Evolutionary conservation across 2,329 filamentous ascomycete species (phyloP), one percentile per base, ranked within the genome.

Genomic region (Epichloe brachyelytri): DNA sequence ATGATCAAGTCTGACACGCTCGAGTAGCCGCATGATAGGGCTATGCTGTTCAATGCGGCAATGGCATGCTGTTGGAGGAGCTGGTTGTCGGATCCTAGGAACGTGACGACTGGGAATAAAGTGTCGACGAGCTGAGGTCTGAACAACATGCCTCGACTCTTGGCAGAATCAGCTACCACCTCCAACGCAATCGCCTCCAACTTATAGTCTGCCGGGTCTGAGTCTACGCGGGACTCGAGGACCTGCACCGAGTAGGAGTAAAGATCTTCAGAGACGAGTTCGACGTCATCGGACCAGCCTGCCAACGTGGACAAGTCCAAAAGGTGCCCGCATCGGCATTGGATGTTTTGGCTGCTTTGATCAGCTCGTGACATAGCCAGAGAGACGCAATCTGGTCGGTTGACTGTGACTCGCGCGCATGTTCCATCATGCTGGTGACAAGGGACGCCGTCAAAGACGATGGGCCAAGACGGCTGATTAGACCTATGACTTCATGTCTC

Each of bases 91-190:
- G 88, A 90, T 4, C 88, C 89, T 15, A 98, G 72, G 48, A 90
- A 79, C n/a, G 93, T 87, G 0, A 94, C 78, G n/a, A 95, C 76
- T 0, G 93, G 90, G 64, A 95, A 98, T 12, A 98, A 71, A 0
- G 89, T 82, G 59, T 98, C 93, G 48, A 96, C 88, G 10, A 98
- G 76, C 62, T 97, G 91, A 3, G 82, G 78, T 3, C 86, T 81
- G 64, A 96, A 98, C 0, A 79, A 77, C 48, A 75, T 63, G 19
- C 80, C 77, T 38, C 85, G 72, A 17, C 79, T 79, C 26, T 77
- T 73, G 3, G 91, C 87, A 54, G 88, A 83, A 51, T 91, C 78
- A 0, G 89, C 83, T 6, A 90, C 74, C 2, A 85, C 78, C 64
- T 97, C 91, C 2, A 98, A 69, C 0, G 90, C 85, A 36, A 96